A percentile compares a stretch with the other conserved stretches of the same genome.
phyloP scores from a whole-genome alignment of 1,284 basidiomycete genomes.

The Moesziomyces antarcticus region DNA sequence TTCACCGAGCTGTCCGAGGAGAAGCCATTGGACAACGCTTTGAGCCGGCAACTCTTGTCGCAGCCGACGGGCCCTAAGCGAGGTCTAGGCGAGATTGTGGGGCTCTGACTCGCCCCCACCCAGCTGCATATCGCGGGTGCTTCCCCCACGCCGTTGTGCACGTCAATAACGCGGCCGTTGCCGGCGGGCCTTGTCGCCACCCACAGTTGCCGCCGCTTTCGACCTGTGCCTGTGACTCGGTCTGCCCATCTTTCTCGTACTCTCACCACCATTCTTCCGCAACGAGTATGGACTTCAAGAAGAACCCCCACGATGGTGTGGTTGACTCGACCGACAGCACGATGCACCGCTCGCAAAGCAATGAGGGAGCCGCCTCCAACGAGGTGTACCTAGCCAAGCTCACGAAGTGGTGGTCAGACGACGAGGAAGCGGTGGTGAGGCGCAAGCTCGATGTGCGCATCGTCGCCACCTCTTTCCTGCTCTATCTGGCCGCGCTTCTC shows the following conservation, averaged over 20 bases:
- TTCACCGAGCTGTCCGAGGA: not conserved
- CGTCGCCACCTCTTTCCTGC: slow-evolving; percentile 29
- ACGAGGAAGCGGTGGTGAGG: slow-evolving; percentile 43
- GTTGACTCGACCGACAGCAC: not conserved
- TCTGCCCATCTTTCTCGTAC: too few species aligned
- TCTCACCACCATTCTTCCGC: not conserved
- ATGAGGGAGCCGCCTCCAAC: not conserved
- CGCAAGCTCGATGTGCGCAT: slow-evolving; percentile 53
- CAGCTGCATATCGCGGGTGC: not conserved
- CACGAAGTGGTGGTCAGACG: slow-evolving; percentile 53
- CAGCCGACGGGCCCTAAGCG: too few species aligned
- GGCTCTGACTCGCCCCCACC: too few species aligned
- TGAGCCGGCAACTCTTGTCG: too few species aligned
- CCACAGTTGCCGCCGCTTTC: too few species aligned
- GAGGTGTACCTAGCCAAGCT: slow-evolving; percentile 23
- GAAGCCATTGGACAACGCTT: too few species aligned
- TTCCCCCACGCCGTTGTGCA: too few species aligned
- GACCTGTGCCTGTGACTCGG: too few species aligned
- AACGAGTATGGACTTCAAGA: slow-evolving; percentile 8
- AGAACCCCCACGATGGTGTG: not conserved
- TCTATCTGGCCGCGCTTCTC: slow-evolving; percentile 42
- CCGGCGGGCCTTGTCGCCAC: too few species aligned
- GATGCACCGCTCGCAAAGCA: too few species aligned
- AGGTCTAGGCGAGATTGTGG: too few species aligned
- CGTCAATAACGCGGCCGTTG: too few species aligned